Evolutionary conservation across 192 early-diverging fungal genomes (phyloP).

Genomic region (Backusella tuberculispora): DNA sequence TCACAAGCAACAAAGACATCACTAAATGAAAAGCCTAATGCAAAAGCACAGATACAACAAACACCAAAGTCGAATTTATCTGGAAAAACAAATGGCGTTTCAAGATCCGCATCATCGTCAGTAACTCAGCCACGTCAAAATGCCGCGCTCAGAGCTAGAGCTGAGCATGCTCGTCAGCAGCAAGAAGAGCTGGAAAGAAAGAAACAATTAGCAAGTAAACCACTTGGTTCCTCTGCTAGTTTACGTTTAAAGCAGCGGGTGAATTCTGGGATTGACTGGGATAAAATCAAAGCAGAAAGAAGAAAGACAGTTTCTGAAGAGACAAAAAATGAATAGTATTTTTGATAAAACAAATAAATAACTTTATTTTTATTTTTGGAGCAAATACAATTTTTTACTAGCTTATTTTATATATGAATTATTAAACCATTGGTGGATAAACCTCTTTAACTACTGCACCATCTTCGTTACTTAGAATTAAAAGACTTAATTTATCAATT

Average conservation of each 20-base stretch:
- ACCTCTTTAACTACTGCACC: slow-evolving; percentile 40
- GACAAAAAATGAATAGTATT: neutral
- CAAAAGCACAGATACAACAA: neutral
- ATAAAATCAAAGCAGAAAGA: slow-evolving; percentile 20
- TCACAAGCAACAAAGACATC: neutral
- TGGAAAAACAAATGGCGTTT: neutral
- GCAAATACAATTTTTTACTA: neutral
- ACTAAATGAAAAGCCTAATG: neutral
- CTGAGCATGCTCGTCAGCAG: slow-evolving; percentile 31
- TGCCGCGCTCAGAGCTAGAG: slow-evolving; percentile 31
- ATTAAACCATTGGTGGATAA: slow-evolving; percentile 22
- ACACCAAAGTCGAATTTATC: neutral
- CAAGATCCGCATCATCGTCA: slow-evolving; percentile 8
- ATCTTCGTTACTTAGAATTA: slow-evolving; percentile 23
- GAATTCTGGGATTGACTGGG: slow-evolving; percentile 29
- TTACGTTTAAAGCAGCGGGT: slow-evolving; percentile 21
- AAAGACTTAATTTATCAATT: slow-evolving; percentile 28
- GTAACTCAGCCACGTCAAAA: slow-evolving; percentile 23
- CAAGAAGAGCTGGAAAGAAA: slow-evolving; percentile 32
- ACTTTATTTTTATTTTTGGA: neutral
- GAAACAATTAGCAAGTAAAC: neutral
- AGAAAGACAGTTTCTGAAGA: slow-evolving; percentile 17
- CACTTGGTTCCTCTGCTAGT: neutral
- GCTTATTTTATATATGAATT: neutral
- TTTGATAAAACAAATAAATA: slow-evolving; percentile 1